Conservation (phyloP, 2,329 filamentous ascomycete species). For the Fusarium sp. region DNA sequence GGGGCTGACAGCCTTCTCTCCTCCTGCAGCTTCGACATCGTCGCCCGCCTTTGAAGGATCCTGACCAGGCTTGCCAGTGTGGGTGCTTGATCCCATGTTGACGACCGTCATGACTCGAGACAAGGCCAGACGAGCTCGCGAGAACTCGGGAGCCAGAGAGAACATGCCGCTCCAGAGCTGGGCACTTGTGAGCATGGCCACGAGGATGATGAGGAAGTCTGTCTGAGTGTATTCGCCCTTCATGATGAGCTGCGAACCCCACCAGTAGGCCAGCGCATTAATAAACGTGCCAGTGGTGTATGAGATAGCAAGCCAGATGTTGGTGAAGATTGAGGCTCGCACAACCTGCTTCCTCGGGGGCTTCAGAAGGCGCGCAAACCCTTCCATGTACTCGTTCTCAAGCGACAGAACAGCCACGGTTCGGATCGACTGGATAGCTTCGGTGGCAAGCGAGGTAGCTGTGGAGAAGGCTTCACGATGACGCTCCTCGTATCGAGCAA, state of each 20-base stretch:
- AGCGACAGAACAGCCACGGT: slow-evolving; percentile 55
- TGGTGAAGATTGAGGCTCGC: slow-evolving; percentile 61
- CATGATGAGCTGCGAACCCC: slow-evolving; percentile 78
- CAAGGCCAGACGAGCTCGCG: slow-evolving; percentile 71
- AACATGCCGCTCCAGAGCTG: slow-evolving; percentile 81
- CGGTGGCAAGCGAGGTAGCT: slow-evolving; percentile 35
- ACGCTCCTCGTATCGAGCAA: slow-evolving; percentile 71
- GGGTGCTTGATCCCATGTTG: slow-evolving; percentile 53
- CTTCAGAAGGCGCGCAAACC: slow-evolving; percentile 64
- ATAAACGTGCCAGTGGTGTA: slow-evolving; percentile 73
- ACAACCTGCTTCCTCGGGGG: slow-evolving; percentile 66
- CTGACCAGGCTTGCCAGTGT: slow-evolving; percentile 23
- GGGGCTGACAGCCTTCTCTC: slow-evolving; percentile 39
- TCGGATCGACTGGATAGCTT: slow-evolving; percentile 34
- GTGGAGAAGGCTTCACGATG: slow-evolving; percentile 71
- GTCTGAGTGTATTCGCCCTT: slow-evolving; percentile 72
- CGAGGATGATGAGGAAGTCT: slow-evolving; percentile 79
- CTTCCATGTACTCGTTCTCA: slow-evolving; percentile 63
- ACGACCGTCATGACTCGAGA: slow-evolving; percentile 66
- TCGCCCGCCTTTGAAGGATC: slow-evolving; percentile 32
- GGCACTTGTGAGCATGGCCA: slow-evolving; percentile 77
- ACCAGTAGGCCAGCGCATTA: slow-evolving; percentile 83
- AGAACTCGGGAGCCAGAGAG: slow-evolving; percentile 78
- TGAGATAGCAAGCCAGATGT: slow-evolving; percentile 70
- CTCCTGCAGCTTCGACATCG: slow-evolving; percentile 55